These are phyloP conservation scores for Mycogone perniciosa DNA, from an alignment of 2,329 filamentous ascomycete genomes.

Conservation along the genomic window DNA sequence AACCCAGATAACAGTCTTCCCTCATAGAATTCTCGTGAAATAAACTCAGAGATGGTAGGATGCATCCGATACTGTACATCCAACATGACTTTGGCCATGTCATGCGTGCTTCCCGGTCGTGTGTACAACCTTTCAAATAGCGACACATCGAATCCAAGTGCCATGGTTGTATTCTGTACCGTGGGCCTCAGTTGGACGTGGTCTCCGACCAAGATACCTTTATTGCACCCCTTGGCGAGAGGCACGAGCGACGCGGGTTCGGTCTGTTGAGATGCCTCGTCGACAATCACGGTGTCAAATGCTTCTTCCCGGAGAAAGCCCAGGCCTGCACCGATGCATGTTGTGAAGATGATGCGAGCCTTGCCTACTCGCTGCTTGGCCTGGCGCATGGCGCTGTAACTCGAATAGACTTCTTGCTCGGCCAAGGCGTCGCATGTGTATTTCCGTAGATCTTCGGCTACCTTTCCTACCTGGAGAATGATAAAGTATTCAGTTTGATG, in stretches of 20 bases:
- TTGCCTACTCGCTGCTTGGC: slow-evolving; percentile 32
- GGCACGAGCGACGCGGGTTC: slow-evolving; percentile 36
- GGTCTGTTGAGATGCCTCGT: slow-evolving; percentile 42
- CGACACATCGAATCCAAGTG: slow-evolving; percentile 33
- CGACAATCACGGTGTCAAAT: slow-evolving; percentile 37
- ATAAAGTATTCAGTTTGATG: neutral
- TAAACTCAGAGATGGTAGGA: slow-evolving; percentile 32
- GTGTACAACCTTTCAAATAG: slow-evolving; percentile 37
- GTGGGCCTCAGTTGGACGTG: slow-evolving; percentile 41
- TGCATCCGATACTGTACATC: slow-evolving; percentile 42
- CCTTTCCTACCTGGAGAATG: slow-evolving; percentile 25
- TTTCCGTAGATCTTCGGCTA: slow-evolving; percentile 26
- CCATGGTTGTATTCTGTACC: slow-evolving; percentile 29
- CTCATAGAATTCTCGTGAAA: slow-evolving; percentile 34
- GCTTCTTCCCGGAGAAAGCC: slow-evolving; percentile 33
- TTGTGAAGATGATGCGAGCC: slow-evolving; percentile 37
- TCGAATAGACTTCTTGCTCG: slow-evolving; percentile 22
- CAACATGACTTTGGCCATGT: slow-evolving; percentile 33
- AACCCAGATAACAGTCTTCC: slow-evolving; percentile 29
- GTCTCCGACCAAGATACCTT: slow-evolving; percentile 38
- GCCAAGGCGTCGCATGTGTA: slow-evolving; percentile 32
- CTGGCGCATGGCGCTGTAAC: slow-evolving; percentile 25
- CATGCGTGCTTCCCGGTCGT: neutral
- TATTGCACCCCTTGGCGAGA: slow-evolving; percentile 36
- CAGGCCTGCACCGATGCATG: slow-evolving; percentile 36